A percentile compares a stretch with the other conserved stretches of the same genome.
These are phyloP conservation scores for Hirschioporus abietinus DNA, from an alignment of 768 basidiomycete genomes.

Conservation along the genomic window DNA sequence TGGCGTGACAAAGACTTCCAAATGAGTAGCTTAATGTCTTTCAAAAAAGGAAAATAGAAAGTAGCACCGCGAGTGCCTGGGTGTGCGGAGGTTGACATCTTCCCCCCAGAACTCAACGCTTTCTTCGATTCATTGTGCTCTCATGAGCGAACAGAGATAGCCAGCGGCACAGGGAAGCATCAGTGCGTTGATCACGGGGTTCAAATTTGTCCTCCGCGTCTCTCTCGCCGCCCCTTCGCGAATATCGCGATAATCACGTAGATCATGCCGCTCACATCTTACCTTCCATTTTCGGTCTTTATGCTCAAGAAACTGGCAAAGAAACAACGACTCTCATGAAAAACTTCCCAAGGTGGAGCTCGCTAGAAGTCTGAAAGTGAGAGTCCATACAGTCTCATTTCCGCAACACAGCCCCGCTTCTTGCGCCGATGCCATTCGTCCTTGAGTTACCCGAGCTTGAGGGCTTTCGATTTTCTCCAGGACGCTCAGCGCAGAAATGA, in stretches of 20 bases:
- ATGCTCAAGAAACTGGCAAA: neutral
- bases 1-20: neutral
- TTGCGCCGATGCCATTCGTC: neutral
- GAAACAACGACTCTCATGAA: neutral
- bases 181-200: neutral
- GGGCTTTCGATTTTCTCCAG: neutral
- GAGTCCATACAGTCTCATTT: neutral
- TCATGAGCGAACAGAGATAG: neutral
- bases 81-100: neutral
- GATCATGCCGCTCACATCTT: neutral
- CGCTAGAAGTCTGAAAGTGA: neutral
- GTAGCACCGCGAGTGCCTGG: no score
- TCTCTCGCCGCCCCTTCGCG: neutral
- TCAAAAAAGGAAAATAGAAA: neutral
- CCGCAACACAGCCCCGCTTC: neutral
- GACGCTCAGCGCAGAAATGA: no score
- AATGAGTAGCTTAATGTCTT: neutral
- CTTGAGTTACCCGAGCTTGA: neutral
- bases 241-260: neutral
- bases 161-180: neutral
- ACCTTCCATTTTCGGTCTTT: neutral
- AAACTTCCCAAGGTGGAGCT: neutral
- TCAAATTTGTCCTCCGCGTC: neutral
- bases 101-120: neutral
- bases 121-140: neutral